Base-by-base conservation (phyloP, 1,284 basidiomycete species). In the Cutaneotrichosporon sp. region DNA sequence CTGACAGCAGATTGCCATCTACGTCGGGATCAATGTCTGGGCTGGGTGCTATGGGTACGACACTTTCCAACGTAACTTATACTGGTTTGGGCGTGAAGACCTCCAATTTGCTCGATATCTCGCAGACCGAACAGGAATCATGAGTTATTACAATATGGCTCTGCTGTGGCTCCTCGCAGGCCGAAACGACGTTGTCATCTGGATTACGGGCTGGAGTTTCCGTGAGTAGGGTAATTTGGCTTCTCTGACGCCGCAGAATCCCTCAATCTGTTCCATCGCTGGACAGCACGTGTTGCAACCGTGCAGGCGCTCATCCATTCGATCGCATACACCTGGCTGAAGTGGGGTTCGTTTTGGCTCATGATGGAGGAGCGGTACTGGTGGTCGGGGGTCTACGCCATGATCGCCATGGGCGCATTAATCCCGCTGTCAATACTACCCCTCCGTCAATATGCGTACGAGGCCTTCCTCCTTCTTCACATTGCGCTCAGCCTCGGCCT, bases 31-130 rank as follows among this genome's bases (percentile, higher is more conserved):
- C 50, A 65, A 68, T 55, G 14, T 68, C 45, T 39, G 63, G 34
- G 61, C 76, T 70, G 20, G 73, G 64, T 55, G 74, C 75, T 45
- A 75, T 65, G 57, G 79, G 70, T 63, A 82, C 68, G 43, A 88
- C 74, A 39, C 83, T 82, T 68, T 82, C 75, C 26, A 58, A 2
- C 55, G 63, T 6, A 63, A 63, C 51, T 43, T 62, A 8, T 60
- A 51, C 46, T 63, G 53, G 48, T 41, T 39, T 5, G 24, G 33
- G 4, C 35, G 49, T 17, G 34, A 37, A 9, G 31, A 41, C 29
- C 12, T 43, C 16, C 62, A 65, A 45, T 37, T 64, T 19, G 51
- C 33, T 2, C 51, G 64, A 24, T 65, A 64, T 37, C 26, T 64
- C 10, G 57, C 58, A 7, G 65, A 65, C 51, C 55, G 63, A 12